phyloP scores from a whole-genome alignment of 176 grass and related monocot genomes.

The Carex kokanica region DNA sequence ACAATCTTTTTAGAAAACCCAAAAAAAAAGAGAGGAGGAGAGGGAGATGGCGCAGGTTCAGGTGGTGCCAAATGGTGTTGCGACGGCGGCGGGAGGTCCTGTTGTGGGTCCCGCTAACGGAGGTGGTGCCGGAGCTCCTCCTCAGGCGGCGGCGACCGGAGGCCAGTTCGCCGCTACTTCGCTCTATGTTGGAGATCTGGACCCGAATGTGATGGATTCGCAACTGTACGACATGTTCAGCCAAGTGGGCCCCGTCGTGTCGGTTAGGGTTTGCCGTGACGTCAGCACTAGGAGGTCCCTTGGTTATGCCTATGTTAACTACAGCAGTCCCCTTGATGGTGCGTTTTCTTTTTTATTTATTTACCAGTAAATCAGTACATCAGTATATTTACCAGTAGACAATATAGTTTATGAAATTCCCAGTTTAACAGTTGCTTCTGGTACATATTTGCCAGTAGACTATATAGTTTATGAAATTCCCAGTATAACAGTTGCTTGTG shows the following conservation, averaged over 20 bases:
- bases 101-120: constrained; percentile 24
- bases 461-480: too few species aligned
- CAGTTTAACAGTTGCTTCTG: too few species aligned
- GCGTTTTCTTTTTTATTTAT: too few species aligned
- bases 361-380: too few species aligned
- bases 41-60: constrained; percentile 13
- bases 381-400: too few species aligned
- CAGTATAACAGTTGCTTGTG: too few species aligned
- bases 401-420: too few species aligned
- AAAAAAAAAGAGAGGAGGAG: background rate
- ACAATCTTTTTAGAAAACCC: background rate
- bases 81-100: constrained; percentile 21
- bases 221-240: constrained; percentile 93
- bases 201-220: constrained; percentile 67
- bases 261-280: constrained; percentile 89
- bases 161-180: constrained; percentile 62
- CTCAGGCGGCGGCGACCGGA: constrained; percentile 7
- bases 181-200: constrained; percentile 89
- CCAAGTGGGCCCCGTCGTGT: constrained; percentile 83
- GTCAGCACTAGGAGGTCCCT: constrained; percentile 70
- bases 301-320: constrained; percentile 97
- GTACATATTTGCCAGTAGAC: too few species aligned
- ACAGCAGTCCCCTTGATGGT: constrained; percentile 75
- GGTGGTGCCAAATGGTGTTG: background rate
- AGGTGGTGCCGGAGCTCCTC: background rate